Base-by-base conservation (phyloP, 768 basidiomycete genomes). In the Neoboletus brunneissimus region DNA sequence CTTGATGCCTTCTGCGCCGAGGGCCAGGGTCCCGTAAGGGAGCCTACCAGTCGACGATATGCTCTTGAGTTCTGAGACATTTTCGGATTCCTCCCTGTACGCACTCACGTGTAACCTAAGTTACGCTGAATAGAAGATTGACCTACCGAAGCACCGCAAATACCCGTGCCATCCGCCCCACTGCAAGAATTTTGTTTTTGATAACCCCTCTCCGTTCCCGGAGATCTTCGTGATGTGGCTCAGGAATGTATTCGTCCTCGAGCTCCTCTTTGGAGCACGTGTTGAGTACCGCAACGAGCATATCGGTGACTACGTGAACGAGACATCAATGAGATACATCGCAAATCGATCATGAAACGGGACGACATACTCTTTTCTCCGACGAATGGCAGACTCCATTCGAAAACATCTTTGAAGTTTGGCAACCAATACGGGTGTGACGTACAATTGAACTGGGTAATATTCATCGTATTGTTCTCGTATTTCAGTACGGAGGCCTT, bases 361-460 rank as follows among this genome's bases (percentile, higher is more conserved):
- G 25, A 32, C 1, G 3, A 76, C 91, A 53, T 58, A 95, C 95
- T 97, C 77, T 98, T 98, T 61, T 92, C 87, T 51, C 94, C 95
- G 5, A 98, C 94, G 69, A 98, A 98, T 0, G 96, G 96, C 54
- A 98, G 71, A 79, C 89, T 92, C 96, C 95, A 98, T 12, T 94
- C 96, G 69, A 98, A 98, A 31, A 93, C 94, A 67, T 98, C 92
- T 84, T 95, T 95, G 65, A 97, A 97, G 75, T 97, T 97, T 0
- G 95, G 95, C 31, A 98, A 71, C 93, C 94, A 95, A 72, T 92
- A 97, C 5, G 91, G 91, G 65, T 94, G 91, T n/a, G 87, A 80
- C 32, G 77, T 83, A 49, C 79, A 81, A 67, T 88, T 87, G 65
- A 89, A 94, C 69, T 94, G 91, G 54, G 94, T 81, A 56, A 98